Evolutionary conservation across 2,329 filamentous ascomycete species (phyloP).

Genomic region (Chalara sp.): DNA sequence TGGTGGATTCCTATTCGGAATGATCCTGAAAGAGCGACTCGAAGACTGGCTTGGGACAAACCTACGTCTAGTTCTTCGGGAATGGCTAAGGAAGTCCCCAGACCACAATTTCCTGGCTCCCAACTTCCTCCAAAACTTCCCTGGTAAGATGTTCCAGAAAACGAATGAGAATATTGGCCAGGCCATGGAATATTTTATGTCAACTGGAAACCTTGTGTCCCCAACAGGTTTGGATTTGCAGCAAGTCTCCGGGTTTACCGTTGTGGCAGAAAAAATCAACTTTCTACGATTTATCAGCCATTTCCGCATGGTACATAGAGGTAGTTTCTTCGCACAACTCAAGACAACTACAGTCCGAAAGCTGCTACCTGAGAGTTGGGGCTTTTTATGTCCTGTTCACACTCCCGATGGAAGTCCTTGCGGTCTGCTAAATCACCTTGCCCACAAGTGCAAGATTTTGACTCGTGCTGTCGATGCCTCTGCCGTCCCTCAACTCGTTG

Average conservation of each 20-base stretch:
- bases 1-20: conserved; percentile 87
- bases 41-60: conserved; percentile 72
- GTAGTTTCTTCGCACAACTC: conserved; percentile 95
- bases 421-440: conserved; percentile 87
- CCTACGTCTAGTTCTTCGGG: conserved; percentile 46
- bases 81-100: conserved; percentile 48
- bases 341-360: conserved; percentile 98
- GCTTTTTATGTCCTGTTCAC: conserved; percentile 94
- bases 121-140: conserved; percentile 74
- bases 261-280: conserved; percentile 98
- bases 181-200: conserved; percentile 88
- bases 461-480: conserved; percentile 71
- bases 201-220: conserved; percentile 88
- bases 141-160: conserved; percentile 67
- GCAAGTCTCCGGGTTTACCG: conserved; percentile 89
- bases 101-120: conserved; percentile 70
- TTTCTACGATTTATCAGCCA: conserved; percentile 98
- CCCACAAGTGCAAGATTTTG: conserved; percentile 88
- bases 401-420: conserved; percentile 95
- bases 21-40: conserved; percentile 90
- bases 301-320: conserved; percentile 98
- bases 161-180: conserved; percentile 86
- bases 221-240: conserved; percentile 89
- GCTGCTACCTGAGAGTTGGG: conserved; percentile 93
- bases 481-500: conserved; percentile 64